These are phyloP conservation scores for Solanum chaucha DNA, from an alignment of 257 asterid species.

Conservation along the genomic window DNA sequence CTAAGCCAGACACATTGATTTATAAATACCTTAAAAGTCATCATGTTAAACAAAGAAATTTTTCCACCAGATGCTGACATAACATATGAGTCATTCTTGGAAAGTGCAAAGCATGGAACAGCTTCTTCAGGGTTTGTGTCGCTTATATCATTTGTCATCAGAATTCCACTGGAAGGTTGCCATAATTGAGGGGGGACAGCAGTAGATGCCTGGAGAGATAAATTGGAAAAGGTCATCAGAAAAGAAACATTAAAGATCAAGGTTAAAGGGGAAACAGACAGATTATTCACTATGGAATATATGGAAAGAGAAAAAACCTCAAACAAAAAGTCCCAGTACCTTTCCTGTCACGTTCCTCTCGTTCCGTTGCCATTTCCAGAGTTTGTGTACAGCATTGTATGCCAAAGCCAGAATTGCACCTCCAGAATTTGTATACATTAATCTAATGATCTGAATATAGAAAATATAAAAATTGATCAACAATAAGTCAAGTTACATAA, in stretches of 20 bases:
- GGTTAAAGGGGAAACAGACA: not conserved
- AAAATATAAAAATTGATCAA: not conserved
- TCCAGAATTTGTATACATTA: slow-evolving; percentile 58
- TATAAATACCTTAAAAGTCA: slow-evolving; percentile 46
- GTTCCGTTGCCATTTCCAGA: slow-evolving; percentile 61
- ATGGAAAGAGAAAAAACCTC: not conserved
- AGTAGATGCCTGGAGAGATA: slow-evolving; percentile 39
- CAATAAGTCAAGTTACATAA: not conserved
- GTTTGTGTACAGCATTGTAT: slow-evolving; percentile 53
- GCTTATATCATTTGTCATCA: slow-evolving; percentile 56
- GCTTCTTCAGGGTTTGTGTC: slow-evolving; percentile 52
- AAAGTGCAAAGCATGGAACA: slow-evolving; percentile 65
- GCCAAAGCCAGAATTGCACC: slow-evolving; percentile 50
- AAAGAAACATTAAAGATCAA: not conserved
- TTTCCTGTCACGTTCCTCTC: slow-evolving; percentile 38
- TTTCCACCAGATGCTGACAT: slow-evolving; percentile 76
- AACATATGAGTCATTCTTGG: slow-evolving; percentile 53
- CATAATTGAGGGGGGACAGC: slow-evolving; percentile 41
- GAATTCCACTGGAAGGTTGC: slow-evolving; percentile 56
- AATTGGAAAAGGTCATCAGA: not conserved
- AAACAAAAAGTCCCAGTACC: slow-evolving; percentile 17
- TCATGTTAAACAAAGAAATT: slow-evolving; percentile 52
- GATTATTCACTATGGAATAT: not conserved
- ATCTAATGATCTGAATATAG: slow-evolving; percentile 41
- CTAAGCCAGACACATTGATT: not conserved